phyloP scores from a whole-genome alignment of 2,329 filamentous ascomycete genomes.

The Diplodia intermedia region DNA sequence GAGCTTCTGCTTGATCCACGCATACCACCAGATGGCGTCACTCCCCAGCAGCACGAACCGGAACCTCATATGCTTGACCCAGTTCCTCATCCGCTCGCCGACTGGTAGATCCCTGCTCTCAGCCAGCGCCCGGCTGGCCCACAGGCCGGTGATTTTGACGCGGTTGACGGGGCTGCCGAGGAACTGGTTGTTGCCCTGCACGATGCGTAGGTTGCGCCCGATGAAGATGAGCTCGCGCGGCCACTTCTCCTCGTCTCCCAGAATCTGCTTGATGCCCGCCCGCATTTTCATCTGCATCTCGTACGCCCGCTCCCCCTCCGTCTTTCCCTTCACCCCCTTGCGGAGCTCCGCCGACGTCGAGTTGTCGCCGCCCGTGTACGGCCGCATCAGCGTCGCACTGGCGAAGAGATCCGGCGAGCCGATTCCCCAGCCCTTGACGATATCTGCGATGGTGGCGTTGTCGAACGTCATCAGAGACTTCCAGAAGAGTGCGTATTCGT shows the following conservation, averaged over 20 bases:
- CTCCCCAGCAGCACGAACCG: conserved; percentile 74
- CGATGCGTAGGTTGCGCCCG: conserved; percentile 88
- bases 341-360: conserved; percentile 67
- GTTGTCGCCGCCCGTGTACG: conserved; percentile 84
- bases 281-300: conserved; percentile 80
- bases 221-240: conserved; percentile 92
- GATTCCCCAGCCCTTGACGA: conserved; percentile 85
- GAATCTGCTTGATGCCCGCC: conserved; percentile 76
- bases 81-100: conserved; percentile 69
- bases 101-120: conserved; percentile 72
- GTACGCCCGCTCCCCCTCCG: conserved; percentile 68
- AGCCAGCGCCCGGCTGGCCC: conserved; percentile 85
- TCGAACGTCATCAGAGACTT: conserved; percentile 93
- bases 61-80: conserved; percentile 82
- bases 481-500: conserved; percentile 86
- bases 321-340: conserved; percentile 60
- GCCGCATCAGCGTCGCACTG: conserved; percentile 84
- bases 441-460: conserved; percentile 75
- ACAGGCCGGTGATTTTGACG: conserved; percentile 90
- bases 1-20: conserved; percentile 76
- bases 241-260: conserved; percentile 86
- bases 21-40: conserved; percentile 84
- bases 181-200: conserved; percentile 92
- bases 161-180: conserved; percentile 87
- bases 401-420: conserved; percentile 90